Conservation (phyloP, 1,284 basidiomycete species). For the Clitocybe nebularis region DNA sequence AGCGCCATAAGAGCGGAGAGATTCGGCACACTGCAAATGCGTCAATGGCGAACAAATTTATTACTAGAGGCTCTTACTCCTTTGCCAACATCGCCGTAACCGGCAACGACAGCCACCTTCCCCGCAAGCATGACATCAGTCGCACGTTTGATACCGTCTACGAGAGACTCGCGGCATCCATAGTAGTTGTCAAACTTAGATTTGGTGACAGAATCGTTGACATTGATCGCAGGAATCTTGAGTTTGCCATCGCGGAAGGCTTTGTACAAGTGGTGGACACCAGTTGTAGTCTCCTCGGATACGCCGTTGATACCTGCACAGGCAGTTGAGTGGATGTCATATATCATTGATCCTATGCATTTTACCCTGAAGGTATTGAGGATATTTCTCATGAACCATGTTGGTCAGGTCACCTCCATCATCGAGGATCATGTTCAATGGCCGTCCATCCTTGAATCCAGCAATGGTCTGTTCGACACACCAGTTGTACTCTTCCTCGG, state of each 20-base stretch:
- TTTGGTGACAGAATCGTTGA: slow-evolving; percentile 99
- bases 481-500: slow-evolving; percentile 98
- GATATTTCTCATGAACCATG: slow-evolving; percentile 95
- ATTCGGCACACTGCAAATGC: slow-evolving; percentile 84
- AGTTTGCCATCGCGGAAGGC: slow-evolving; percentile 93
- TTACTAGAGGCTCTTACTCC: slow-evolving; percentile 59
- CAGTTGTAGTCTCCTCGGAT: slow-evolving; percentile 99
- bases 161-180: slow-evolving; percentile 98
- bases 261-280: slow-evolving; percentile 99
- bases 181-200: slow-evolving; percentile 98
- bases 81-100: slow-evolving; percentile 99
- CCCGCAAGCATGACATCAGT: slow-evolving; percentile 99
- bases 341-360: neutral
- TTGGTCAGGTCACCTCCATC: slow-evolving; percentile 97
- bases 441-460: slow-evolving; percentile 76
- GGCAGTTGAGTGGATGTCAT: slow-evolving; percentile 7
- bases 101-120: slow-evolving; percentile 98
- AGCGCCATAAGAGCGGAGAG: slow-evolving; percentile 93
- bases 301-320: slow-evolving; percentile 82
- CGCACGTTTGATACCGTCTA: slow-evolving; percentile 99
- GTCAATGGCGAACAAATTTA: slow-evolving; percentile 9
- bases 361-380: slow-evolving; percentile 78
- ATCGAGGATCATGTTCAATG: slow-evolving; percentile 99
- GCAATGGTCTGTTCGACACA: slow-evolving; percentile 95
- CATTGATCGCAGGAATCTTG: slow-evolving; percentile 99